Conservation (phyloP, 257 asterid genomes). For the Parsonsia alboflavescens region DNA sequence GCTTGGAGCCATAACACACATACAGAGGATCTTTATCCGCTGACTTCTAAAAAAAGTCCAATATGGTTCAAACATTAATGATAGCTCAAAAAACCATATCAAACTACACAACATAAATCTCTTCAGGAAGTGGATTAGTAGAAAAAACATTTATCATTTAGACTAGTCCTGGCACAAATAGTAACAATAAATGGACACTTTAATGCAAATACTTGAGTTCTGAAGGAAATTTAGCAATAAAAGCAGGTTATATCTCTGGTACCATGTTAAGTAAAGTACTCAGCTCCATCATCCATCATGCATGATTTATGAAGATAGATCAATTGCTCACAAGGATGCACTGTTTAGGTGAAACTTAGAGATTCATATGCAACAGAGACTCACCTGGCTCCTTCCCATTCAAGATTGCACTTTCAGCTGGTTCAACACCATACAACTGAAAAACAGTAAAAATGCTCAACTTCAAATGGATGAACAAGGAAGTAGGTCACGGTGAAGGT, state of each 20-base stretch:
- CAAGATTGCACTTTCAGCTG: constrained; percentile 40
- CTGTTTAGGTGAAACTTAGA: neutral
- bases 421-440: constrained; percentile 46
- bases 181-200: neutral
- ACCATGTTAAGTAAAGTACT: neutral
- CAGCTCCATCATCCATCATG: neutral
- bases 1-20: too few relatives aligned
- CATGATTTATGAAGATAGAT: neutral
- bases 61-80: neutral
- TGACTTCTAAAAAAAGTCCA: neutral
- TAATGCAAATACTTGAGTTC: too few relatives aligned
- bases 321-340: neutral
- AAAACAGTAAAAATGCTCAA: neutral
- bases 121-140: neutral
- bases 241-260: neutral
- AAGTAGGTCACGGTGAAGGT: neutral
- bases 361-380: neutral
- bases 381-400: constrained; percentile 39
- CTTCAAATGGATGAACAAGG: neutral
- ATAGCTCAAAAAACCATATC: neutral
- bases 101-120: too few relatives aligned
- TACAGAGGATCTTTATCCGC: neutral
- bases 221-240: neutral
- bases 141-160: neutral
- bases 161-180: neutral